Evolutionary conservation across 2,329 filamentous ascomycete genomes (phyloP).

Genomic region (Hypoxylon sp.): DNA sequence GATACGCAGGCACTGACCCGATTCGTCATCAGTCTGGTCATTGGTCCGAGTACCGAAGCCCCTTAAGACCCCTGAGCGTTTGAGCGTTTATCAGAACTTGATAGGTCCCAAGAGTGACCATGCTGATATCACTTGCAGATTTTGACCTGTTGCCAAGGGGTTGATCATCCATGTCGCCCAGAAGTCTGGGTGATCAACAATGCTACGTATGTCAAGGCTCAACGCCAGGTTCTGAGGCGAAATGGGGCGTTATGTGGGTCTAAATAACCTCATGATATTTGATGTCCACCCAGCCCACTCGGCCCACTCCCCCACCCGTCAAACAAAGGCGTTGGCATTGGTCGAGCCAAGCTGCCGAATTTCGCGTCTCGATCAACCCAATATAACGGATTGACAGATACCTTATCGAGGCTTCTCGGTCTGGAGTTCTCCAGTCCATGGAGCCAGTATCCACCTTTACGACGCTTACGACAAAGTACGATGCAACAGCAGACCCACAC

Average conservation of each 20-base stretch:
- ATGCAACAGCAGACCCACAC: background rate
- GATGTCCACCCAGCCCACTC: background rate
- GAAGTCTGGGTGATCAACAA: conserved; percentile 5
- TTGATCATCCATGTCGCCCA: conserved; percentile 6
- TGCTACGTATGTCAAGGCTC: conserved; percentile 8
- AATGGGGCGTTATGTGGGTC: conserved; percentile 17
- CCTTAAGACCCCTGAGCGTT: conserved; percentile 7
- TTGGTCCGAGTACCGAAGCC: conserved; percentile 1
- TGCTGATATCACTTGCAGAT: conserved; percentile 1
- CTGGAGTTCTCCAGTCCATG: background rate
- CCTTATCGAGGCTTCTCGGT: background rate
- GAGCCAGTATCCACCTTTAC: background rate
- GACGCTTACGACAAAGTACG: background rate
- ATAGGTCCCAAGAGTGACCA: background rate
- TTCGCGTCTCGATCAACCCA: conserved; percentile 4
- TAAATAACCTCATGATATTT: conserved; percentile 13
- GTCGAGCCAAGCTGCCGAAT: background rate
- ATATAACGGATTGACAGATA: background rate
- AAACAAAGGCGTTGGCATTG: background rate
- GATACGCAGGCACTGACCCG: background rate
- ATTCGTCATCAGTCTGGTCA: background rate
- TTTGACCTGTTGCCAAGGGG: background rate
- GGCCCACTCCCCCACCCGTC: background rate
- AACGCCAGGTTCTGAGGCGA: conserved; percentile 7
- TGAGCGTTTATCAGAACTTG: background rate